Base-by-base conservation (phyloP, 2,329 filamentous ascomycete species). In the Talaromyces albobiverticillius region DNA sequence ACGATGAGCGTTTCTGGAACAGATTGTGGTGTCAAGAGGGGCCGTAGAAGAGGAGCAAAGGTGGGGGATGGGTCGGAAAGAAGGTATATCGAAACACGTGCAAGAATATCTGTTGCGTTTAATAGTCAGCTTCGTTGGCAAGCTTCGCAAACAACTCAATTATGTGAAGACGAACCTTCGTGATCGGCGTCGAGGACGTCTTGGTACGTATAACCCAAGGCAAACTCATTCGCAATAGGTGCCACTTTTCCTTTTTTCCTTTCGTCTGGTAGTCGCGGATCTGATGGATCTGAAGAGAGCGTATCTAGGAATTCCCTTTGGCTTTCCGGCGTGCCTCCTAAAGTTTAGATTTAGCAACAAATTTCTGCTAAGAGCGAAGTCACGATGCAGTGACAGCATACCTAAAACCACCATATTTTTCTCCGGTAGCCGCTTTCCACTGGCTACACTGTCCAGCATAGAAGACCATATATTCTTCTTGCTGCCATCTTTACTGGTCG, bases 391-490 rank as follows among this genome's bases (percentile, higher is more conserved):
- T 53, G 43, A 46, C 34, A 41, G 32, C 80, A 60, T 79, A 90
- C 90, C 91, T 68, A 96, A 76, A 20, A 96, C 86, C 40, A 96
- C 76, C 58, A 96, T 76, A 69, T 92, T 95, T 82, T 96, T 96
- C 75, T 96, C 90, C 5, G 91, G 90, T 65, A 96, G 77, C 62
- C 88, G 83, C 78, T 94, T 95, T 61, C 89, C 90, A 73, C 89
- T 95, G 63, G 92, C 90, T 62, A 94, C 92, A 51, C 84, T 87
- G 72, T 95, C 90, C 62, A 96, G 81, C 88, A 96, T 90, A 42
- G 90, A 91, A 57, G 88, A 92, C 93, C 93, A 96, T 73, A 96
- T 86, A 69, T 95, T 90, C 74, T 89, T 90, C 76, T 90, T 92
- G 60, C 77, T 74, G 42, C 76, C 75, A 70, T 87, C 86, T 63